Percentiles rank a stretch among this genome's conserved stretches.
These are phyloP conservation scores for Tolypocladium cylindrosporum DNA, from an alignment of 2,329 filamentous ascomycete genomes.

Conservation along the genomic window DNA sequence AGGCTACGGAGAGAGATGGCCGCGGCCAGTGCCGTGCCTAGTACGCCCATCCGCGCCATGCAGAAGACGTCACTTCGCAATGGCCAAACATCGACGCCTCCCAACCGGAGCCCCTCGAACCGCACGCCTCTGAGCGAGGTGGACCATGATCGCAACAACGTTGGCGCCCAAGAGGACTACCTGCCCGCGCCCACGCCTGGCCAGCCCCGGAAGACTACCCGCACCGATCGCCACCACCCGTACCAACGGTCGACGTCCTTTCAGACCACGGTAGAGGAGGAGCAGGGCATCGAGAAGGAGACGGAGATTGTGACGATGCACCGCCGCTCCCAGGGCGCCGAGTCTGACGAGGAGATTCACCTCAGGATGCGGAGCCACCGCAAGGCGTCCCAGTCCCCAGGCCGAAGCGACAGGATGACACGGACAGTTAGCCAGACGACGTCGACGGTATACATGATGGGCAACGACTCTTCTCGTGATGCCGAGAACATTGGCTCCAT, in stretches of 20 bases:
- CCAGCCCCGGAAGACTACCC: constrained; percentile 82
- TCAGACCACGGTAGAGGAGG: constrained; percentile 33
- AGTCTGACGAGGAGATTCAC: constrained; percentile 77
- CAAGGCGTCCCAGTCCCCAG: constrained; percentile 55
- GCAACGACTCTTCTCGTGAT: constrained; percentile 61
- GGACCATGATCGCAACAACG: constrained; percentile 63
- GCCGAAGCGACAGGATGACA: constrained; percentile 44
- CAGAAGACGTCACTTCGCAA: constrained; percentile 50
- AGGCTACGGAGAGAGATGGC: constrained; percentile 52
- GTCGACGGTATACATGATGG: constrained; percentile 54
- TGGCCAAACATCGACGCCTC: constrained; percentile 71
- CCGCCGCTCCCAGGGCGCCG: constrained; percentile 50
- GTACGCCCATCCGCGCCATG: constrained; percentile 52
- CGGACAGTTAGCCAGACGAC: constrained; percentile 70
- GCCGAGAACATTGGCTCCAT: constrained; percentile 57
- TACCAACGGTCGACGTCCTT: constrained; percentile 50
- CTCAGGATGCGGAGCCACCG: constrained; percentile 62
- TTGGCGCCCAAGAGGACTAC: constrained; percentile 74
- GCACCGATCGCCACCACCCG: constrained; percentile 66
- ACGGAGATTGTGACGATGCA: constrained; percentile 52
- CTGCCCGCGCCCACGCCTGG: constrained; percentile 91
- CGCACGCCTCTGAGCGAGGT: constrained; percentile 90
- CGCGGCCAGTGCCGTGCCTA: constrained; percentile 37
- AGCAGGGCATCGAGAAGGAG: constrained; percentile 44
- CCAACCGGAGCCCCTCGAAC: constrained; percentile 64